Percentiles rank a stretch among this genome's conserved stretches.
These are phyloP conservation scores for Candida pseudocylindracea DNA, from an alignment of 1,139 yeast species.

Conservation along the genomic window DNA sequence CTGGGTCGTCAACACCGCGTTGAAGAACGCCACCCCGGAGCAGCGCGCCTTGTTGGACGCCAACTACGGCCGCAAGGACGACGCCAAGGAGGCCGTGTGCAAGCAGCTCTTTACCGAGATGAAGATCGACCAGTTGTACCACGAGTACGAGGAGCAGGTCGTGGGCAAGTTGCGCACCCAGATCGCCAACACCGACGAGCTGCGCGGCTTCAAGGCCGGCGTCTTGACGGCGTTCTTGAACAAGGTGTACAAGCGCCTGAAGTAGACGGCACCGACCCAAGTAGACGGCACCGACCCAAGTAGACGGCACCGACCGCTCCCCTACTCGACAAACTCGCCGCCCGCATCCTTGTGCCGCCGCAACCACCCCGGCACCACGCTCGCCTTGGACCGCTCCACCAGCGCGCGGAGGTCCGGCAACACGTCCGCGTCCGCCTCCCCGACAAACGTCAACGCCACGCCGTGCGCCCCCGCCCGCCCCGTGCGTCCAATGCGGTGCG, in stretches of 20 bases:
- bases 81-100: slow-evolving; percentile 44
- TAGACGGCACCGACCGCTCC: no score
- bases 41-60: slow-evolving; percentile 69
- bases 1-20: slow-evolving; percentile 91
- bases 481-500: slow-evolving; percentile 97
- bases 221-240: slow-evolving; percentile 67
- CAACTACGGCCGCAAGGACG: slow-evolving; percentile 75
- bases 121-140: slow-evolving; percentile 48
- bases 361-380: slow-evolving; percentile 32
- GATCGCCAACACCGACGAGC: slow-evolving; percentile 61
- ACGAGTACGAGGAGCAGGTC: slow-evolving; percentile 59
- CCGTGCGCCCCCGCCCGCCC: slow-evolving; percentile 99
- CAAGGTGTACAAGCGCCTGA: slow-evolving; percentile 86
- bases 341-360: no score
- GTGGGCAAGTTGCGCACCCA: slow-evolving; percentile 41
- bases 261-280: no score
- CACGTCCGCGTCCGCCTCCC: slow-evolving; percentile 61
- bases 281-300: no score
- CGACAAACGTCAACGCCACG: slow-evolving; percentile 78
- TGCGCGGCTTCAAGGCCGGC: slow-evolving; percentile 69
- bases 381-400: slow-evolving; percentile 16
- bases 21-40: slow-evolving; percentile 52
- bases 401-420: slow-evolving; percentile 28
- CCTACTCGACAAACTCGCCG: no score
- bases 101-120: slow-evolving; percentile 58